Evolutionary conservation across 257 asterid species (phyloP).

Genomic region (Ballota nigra): DNA sequence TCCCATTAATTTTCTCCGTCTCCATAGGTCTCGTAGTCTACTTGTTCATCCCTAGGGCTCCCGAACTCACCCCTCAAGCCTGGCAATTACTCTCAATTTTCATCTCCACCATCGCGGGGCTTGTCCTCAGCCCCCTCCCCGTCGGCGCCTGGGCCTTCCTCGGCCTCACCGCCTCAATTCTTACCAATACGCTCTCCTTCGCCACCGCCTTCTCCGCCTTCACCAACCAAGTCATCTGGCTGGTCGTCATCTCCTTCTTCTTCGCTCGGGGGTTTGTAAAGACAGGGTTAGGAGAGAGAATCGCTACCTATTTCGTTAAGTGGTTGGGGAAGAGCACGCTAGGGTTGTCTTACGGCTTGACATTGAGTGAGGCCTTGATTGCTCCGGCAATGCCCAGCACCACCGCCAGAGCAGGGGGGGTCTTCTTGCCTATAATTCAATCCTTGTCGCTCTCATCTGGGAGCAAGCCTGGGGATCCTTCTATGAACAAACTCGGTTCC

Average conservation of each 20-base stretch:
- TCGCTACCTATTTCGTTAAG: conserved; percentile 82
- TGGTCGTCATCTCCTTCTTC: conserved; percentile 87
- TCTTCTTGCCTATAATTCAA: conserved; percentile 80
- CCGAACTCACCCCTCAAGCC: conserved; percentile 63
- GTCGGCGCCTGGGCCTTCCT: conserved; percentile 95
- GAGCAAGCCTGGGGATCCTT: conserved; percentile 62
- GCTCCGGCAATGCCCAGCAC: conserved; percentile 98
- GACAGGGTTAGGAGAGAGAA: conserved; percentile 82
- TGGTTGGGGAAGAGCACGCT: conserved; percentile 87
- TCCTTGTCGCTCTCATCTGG: conserved; percentile 77
- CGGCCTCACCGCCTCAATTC: conserved; percentile 62
- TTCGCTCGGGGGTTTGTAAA: conserved; percentile 90
- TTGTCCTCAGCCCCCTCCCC: conserved; percentile 79
- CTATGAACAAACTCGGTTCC: conserved; percentile 71
- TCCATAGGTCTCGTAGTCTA: conserved; percentile 51
- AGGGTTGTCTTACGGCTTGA: conserved; percentile 81
- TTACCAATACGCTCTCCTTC: conserved; percentile 63
- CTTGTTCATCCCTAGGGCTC: conserved; percentile 62
- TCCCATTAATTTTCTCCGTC: conserved; percentile 56
- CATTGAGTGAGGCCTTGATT: conserved; percentile 85
- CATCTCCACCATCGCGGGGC: conserved; percentile 81
- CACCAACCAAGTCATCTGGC: conserved; percentile 80
- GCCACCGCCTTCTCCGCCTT: conserved; percentile 69
- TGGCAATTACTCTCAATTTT: conserved; percentile 83
- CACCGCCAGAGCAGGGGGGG: conserved; percentile 91